Base-by-base conservation (phyloP, 352 stramenopile genomes). In the Phytophthora melonis region DNA sequence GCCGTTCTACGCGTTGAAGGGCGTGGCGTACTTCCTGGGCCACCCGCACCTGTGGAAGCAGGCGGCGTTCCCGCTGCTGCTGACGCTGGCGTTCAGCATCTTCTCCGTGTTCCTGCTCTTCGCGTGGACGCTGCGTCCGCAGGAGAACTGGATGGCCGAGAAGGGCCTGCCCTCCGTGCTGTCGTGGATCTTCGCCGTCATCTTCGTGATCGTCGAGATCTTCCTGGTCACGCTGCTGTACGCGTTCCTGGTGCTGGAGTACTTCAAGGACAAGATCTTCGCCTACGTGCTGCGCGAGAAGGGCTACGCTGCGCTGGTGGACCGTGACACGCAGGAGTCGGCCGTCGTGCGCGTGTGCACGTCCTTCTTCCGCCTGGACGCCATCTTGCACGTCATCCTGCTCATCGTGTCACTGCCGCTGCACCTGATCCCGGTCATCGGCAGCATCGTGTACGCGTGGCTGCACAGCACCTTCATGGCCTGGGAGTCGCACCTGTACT, bases 401-500 rank as follows among this genome's bases (percentile, higher is more conserved):
- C 71, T 91, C 58, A 70, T 91, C 36, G 56, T 87, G 9, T 83
- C 81, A 49, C 66, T 91, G 53, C 84, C 84, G 67, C 79, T 91
- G 34, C 81, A 90, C 74, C 69, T 89, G 43, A 87, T 90, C 63
- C 82, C 82, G 18, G 52, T 91, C 14, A 58, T 91, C 58, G 83
- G 83, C 54, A 84, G 67, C 47, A 62, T 87, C 21, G 58, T 86
- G n/a, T 91, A 86, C 64, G 76, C 83, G 68, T 89, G 75, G 77
- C 62, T 91, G 69, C 85, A 91, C 71, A 80, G 82, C 62, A 75
- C 71, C 8, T 66, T 89, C 54, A 75, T 87, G 62, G 82, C 72
- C 23, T 91, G 84, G 84, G 82, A 90, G 68, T 81, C 80, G 57
- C 81, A 89, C 50, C 55, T 89, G 30, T 86, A 79, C 75, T 90